A percentile compares a stretch with the other conserved stretches of the same genome.
phyloP scores from a whole-genome alignment of 441 rosid species.

The Corymbia citriodora region DNA sequence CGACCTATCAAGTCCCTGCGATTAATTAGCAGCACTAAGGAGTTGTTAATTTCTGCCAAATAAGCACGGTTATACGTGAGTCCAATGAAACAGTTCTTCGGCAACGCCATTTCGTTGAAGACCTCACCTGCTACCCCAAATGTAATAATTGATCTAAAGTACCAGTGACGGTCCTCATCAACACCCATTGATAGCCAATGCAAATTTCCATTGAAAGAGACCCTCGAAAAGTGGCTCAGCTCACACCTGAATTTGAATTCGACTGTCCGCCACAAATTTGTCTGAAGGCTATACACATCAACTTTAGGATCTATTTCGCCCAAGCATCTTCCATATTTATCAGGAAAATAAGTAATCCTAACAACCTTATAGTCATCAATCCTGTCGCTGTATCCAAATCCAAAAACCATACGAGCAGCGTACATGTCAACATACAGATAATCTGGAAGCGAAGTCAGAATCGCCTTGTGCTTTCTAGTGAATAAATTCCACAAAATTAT shows the following conservation, averaged over 20 bases:
- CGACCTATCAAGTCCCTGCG: rapidly evolving
- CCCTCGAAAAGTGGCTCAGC: background rate
- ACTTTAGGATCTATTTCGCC: background rate
- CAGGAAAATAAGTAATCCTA: background rate
- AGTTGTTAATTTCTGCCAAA: background rate
- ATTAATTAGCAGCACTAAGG: background rate
- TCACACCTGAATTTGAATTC: background rate
- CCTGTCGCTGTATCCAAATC: background rate
- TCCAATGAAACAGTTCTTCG: background rate
- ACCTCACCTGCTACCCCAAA: background rate
- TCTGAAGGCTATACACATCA: background rate
- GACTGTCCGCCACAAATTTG: background rate
- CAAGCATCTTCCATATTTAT: background rate
- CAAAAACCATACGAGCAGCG: background rate
- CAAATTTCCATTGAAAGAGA: background rate
- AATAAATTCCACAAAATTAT: background rate
- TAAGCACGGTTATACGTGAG: background rate
- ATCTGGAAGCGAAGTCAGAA: background rate
- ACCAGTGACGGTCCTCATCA: background rate
- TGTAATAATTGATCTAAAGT: background rate
- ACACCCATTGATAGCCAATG: background rate
- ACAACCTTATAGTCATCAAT: background rate
- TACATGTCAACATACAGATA: background rate
- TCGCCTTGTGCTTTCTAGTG: background rate
- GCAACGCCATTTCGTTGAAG: background rate